Evolutionary conservation across 352 stramenopile genomes (phyloP).

Genomic region (Globisporangium parvum): DNA sequence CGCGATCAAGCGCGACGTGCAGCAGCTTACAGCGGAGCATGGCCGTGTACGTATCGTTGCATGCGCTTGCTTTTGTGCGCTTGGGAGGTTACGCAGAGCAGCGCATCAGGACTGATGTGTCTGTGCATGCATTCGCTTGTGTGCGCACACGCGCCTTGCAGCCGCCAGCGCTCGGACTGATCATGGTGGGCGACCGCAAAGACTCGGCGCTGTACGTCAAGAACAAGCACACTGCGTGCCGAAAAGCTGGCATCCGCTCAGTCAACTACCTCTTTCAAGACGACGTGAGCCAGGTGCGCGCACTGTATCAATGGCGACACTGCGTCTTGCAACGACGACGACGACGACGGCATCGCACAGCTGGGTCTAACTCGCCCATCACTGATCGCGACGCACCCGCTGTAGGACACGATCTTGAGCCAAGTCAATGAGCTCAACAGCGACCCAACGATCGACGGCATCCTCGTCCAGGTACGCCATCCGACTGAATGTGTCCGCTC

Average conservation of each 20-base stretch:
- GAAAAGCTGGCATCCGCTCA: constrained; percentile 90
- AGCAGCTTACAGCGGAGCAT: constrained; percentile 38
- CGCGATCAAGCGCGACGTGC: constrained; percentile 54
- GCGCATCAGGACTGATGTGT: not conserved
- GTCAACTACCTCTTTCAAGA: constrained; percentile 85
- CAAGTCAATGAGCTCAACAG: constrained; percentile 74
- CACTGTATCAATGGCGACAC: too few relatives aligned
- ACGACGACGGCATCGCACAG: not conserved
- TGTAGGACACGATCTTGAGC: constrained; percentile 45
- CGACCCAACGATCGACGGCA: constrained; percentile 76
- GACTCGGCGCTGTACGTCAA: constrained; percentile 98
- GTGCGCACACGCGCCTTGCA: constrained; percentile 10
- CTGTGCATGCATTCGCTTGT: not conserved
- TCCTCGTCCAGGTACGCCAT: constrained; percentile 70
- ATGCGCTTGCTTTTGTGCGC: not conserved
- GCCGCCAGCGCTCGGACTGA: constrained; percentile 94
- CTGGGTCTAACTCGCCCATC: too few relatives aligned
- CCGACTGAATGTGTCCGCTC: not conserved
- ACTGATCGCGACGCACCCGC: not conserved
- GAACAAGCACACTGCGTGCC: constrained; percentile 97
- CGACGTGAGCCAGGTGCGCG: constrained; percentile 43
- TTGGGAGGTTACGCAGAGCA: not conserved
- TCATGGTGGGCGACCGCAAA: constrained; percentile 95
- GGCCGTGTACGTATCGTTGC: constrained; percentile 28
- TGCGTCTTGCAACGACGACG: not conserved